phyloP scores from a whole-genome alignment of 1,139 yeast genomes.

The Lodderomyces margitis region DNA sequence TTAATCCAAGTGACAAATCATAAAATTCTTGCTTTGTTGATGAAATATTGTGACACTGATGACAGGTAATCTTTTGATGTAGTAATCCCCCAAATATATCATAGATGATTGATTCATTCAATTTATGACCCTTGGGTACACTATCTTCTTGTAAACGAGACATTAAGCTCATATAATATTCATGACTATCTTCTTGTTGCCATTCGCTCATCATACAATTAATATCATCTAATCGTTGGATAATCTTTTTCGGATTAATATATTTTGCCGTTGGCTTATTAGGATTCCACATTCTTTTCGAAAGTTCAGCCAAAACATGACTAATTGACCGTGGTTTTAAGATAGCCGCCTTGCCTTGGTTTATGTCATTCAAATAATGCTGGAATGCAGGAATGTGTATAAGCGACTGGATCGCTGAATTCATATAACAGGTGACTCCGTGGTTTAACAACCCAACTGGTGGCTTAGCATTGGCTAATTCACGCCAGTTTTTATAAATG shows the following conservation, averaged over 20 bases:
- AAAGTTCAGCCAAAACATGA: constrained; percentile 68
- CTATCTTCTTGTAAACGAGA: constrained; percentile 88
- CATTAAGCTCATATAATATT: constrained; percentile 88
- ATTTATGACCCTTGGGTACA: constrained; percentile 81
- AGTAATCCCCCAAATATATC: constrained; percentile 92
- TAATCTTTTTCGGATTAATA: constrained; percentile 72
- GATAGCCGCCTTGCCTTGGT: constrained; percentile 31
- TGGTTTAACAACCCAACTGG: constrained; percentile 85
- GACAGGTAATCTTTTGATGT: constrained; percentile 81
- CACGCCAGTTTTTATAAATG: constrained; percentile 63
- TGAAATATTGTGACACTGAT: constrained; percentile 75
- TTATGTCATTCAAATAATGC: constrained; percentile 72
- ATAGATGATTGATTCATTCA: constrained; percentile 78
- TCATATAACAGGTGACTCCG: constrained; percentile 96
- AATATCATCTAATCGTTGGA: constrained; percentile 73
- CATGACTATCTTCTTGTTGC: constrained; percentile 98
- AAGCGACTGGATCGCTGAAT: constrained; percentile 88
- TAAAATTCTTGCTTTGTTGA: constrained; percentile 91
- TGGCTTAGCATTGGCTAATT: constrained; percentile 24
- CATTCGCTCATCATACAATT: constrained; percentile 96
- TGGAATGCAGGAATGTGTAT: constrained; percentile 89
- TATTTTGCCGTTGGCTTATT: constrained; percentile 26
- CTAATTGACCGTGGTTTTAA: constrained; percentile 64
- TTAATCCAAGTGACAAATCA: constrained; percentile 78
- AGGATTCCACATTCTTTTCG: constrained; percentile 59